Conservation (phyloP, 805 yeast species). For the Nakazawaea pomicola region DNA sequence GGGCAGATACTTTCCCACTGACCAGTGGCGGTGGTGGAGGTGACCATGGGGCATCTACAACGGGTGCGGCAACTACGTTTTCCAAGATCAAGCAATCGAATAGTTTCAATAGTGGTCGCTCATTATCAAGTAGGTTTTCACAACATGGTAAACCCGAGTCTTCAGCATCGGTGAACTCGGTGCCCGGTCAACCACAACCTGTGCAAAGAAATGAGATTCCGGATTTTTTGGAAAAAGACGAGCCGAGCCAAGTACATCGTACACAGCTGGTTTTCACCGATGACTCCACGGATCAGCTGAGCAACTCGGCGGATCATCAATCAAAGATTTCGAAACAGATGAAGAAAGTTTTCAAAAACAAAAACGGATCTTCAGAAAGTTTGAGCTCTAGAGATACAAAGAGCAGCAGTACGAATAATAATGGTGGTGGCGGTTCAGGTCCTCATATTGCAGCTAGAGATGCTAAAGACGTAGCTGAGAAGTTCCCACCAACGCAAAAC, state of each 20-base stretch:
- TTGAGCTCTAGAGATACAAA: too few species aligned
- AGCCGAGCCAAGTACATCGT: neutral
- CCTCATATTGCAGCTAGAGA: too few species aligned
- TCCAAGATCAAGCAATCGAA: neutral
- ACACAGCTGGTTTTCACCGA: neutral
- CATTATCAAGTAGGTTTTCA: neutral
- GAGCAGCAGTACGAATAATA: too few species aligned
- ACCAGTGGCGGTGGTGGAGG: neutral
- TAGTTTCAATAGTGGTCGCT: conserved; percentile 1
- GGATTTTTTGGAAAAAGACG: neutral
- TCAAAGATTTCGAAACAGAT: conserved; percentile 16
- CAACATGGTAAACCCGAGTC: neutral
- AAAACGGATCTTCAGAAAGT: conserved; percentile 23
- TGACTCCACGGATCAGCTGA: neutral
- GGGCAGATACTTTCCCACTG: neutral
- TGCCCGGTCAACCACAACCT: neutral
- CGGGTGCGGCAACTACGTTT: neutral
- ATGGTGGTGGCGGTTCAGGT: too few species aligned
- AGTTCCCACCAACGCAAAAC: conserved; percentile 15
- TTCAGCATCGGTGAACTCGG: neutral
- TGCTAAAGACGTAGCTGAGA: too few species aligned
- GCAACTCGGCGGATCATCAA: conserved; percentile 6
- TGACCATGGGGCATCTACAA: neutral
- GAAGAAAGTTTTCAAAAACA: conserved; percentile 20
- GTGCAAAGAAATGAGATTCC: conserved; percentile 1